phyloP scores from a whole-genome alignment of 2,329 filamentous ascomycete species.

The Orbilia ellipsospora region DNA sequence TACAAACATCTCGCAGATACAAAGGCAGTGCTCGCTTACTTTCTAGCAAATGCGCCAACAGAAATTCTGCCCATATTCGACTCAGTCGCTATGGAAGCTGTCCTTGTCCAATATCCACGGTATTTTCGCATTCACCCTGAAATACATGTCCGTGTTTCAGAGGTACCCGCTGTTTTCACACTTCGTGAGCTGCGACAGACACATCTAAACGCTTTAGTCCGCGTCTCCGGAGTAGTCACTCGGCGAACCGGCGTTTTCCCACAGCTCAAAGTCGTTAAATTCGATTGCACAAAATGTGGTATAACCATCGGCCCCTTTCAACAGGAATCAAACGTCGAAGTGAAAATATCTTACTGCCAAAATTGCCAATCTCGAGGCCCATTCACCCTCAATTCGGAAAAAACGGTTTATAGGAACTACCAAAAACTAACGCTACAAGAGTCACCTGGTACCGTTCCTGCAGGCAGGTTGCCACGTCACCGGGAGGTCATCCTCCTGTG shows the following conservation, averaged over 20 bases:
- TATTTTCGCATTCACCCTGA: constrained; percentile 98
- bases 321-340: constrained; percentile 94
- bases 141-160: constrained; percentile 96
- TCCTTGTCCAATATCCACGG: constrained; percentile 93
- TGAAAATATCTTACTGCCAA: constrained; percentile 95
- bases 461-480: constrained; percentile 90
- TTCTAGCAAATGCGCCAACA: constrained; percentile 92
- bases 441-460: constrained; percentile 94
- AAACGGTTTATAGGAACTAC: constrained; percentile 98
- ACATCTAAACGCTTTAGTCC: constrained; percentile 93
- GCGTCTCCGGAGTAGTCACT: constrained; percentile 94
- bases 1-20: constrained; percentile 90
- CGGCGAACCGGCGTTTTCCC: constrained; percentile 94
- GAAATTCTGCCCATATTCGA: constrained; percentile 97
- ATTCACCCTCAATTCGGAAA: constrained; percentile 94
- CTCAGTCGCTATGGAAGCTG: constrained; percentile 94
- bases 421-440: constrained; percentile 98
- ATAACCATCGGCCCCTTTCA: constrained; percentile 94
- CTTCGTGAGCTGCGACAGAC: constrained; percentile 93
- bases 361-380: constrained; percentile 95
- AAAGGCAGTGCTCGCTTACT: constrained; percentile 94
- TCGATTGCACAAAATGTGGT: constrained; percentile 93
- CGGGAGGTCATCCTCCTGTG: constrained; percentile 95
- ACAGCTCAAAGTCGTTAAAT: constrained; percentile 98
- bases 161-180: constrained; percentile 93